phyloP scores from a whole-genome alignment of 1,284 basidiomycete genomes.

The Afroboletus lepidellus region DNA sequence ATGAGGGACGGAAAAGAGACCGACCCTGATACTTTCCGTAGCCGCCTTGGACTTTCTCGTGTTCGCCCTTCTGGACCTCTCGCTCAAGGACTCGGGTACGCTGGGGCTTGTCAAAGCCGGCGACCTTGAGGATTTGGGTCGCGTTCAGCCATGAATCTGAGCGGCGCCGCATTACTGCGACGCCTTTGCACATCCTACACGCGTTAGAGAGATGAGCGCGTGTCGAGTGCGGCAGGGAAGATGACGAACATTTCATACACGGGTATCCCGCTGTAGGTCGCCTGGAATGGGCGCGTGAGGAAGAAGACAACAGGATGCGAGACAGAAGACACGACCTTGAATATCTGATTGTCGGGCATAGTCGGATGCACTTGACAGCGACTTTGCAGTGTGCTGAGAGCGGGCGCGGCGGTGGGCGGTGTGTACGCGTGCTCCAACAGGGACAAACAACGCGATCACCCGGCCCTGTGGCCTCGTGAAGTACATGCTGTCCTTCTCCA shows the following conservation, averaged over 20 bases:
- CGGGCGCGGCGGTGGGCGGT: constrained; percentile 1
- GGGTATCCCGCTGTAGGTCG: constrained; percentile 85
- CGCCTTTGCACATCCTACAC: constrained; percentile 86
- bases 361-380: background rate
- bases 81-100: constrained; percentile 95
- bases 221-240: constrained; percentile 36
- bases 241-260: constrained; percentile 79
- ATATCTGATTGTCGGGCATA: constrained; percentile 80
- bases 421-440: constrained; percentile 52
- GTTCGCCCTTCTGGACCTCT: constrained; percentile 97
- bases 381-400: constrained; percentile 23
- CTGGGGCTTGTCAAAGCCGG: constrained; percentile 99
- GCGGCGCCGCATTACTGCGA: constrained; percentile 96
- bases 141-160: constrained; percentile 98
- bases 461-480: constrained; percentile 25
- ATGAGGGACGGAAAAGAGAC: constrained; percentile 24
- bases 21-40: constrained; percentile 99
- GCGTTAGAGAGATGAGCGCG: constrained; percentile 35
- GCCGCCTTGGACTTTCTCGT: constrained; percentile 99
- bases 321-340: constrained; percentile 53
- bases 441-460: constrained; percentile 45
- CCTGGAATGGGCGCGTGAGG: constrained; percentile 43
- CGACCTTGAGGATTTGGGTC: constrained; percentile 99
- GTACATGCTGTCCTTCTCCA: constrained; percentile 16
- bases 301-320: constrained; percentile 9